These are phyloP conservation scores for Yarrowia galli DNA, from an alignment of 1,139 yeast species.

Conservation along the genomic window DNA sequence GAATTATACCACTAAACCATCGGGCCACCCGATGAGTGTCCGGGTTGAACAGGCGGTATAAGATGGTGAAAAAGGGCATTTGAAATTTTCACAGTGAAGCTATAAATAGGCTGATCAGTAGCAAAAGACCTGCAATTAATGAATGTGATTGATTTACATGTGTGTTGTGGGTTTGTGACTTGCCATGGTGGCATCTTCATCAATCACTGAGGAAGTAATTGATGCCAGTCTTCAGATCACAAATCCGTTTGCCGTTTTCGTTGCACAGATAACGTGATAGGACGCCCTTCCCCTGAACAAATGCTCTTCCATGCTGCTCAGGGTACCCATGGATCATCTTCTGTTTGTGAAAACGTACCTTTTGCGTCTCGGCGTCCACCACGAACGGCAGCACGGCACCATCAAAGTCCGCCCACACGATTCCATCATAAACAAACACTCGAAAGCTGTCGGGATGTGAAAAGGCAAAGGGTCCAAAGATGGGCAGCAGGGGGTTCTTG, in stretches of 20 bases:
- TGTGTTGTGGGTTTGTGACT: too few relatives aligned
- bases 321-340: constrained; percentile 12
- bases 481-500: not conserved
- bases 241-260: not conserved
- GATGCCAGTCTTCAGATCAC: not conserved
- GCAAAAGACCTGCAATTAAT: too few relatives aligned
- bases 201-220: not conserved
- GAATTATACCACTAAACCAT: constrained; percentile 41
- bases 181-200: not conserved
- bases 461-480: not conserved
- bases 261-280: not conserved
- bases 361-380: not conserved
- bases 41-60: too few relatives aligned
- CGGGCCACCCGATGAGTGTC: constrained; percentile 12
- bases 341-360: not conserved
- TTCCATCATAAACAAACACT: not conserved
- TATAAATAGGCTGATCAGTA: too few relatives aligned
- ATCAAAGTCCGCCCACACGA: not conserved
- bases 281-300: not conserved
- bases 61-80: too few relatives aligned
- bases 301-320: not conserved
- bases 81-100: too few relatives aligned
- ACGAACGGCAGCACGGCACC: constrained; percentile 10
- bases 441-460: not conserved
- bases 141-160: too few relatives aligned